phyloP scores from a whole-genome alignment of 208 protist genomes.

The Leishmania aethiopica region DNA sequence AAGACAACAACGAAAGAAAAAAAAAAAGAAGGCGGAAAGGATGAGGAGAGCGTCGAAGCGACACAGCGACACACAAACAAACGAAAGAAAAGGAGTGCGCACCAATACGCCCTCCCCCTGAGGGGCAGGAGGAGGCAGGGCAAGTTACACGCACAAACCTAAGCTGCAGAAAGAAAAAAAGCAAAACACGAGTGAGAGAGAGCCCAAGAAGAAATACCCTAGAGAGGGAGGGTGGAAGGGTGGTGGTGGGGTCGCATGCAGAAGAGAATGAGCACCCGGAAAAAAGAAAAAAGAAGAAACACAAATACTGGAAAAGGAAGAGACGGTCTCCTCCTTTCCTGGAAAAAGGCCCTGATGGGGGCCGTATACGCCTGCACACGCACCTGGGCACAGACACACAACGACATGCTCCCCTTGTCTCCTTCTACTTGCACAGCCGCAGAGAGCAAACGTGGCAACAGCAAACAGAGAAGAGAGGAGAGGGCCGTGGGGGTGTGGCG shows the following conservation, averaged over 20 bases:
- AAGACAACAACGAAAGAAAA: neutral
- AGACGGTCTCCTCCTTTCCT: neutral
- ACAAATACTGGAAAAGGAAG: neutral
- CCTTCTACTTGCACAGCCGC: neutral
- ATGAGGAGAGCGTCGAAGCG: neutral
- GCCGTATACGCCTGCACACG: too few relatives aligned
- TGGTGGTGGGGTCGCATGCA: neutral
- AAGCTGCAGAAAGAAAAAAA: neutral
- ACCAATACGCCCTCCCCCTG: too few relatives aligned
- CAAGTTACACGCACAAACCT: neutral
- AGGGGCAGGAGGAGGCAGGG: too few relatives aligned
- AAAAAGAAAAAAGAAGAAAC: neutral
- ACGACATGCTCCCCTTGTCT: too few relatives aligned
- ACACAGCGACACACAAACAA: too few relatives aligned
- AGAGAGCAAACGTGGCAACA: neutral
- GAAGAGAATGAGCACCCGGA: neutral
- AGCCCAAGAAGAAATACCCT: neutral
- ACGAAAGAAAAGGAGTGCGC: too few relatives aligned
- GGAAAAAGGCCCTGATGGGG: too few relatives aligned
- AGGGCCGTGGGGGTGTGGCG: neutral
- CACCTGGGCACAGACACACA: too few relatives aligned
- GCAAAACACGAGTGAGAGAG: slow-evolving; percentile 12
- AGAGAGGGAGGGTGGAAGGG: neutral
- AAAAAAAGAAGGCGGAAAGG: neutral
- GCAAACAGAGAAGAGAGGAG: neutral